phyloP scores from a whole-genome alignment of 345 rosid genomes.

The Sonneratia caseolaris region DNA sequence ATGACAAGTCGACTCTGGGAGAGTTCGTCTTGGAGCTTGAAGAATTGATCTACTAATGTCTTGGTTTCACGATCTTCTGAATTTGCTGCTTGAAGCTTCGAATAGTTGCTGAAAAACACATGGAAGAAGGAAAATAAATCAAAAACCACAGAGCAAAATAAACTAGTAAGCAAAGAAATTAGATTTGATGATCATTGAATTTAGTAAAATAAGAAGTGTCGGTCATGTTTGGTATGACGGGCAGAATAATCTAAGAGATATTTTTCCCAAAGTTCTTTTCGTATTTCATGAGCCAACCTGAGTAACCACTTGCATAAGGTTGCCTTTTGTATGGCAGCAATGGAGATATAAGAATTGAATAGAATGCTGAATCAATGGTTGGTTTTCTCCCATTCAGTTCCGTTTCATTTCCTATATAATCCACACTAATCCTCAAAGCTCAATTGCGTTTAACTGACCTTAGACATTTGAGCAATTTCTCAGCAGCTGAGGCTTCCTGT shows the following conservation, averaged over 20 bases:
- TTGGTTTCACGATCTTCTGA: slow-evolving; percentile 22
- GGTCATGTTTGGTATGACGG: too few species aligned
- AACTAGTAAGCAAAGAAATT: not conserved
- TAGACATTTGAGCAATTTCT: slow-evolving; percentile 56
- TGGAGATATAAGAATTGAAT: too few species aligned
- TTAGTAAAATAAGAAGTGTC: too few species aligned
- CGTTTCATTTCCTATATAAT: not conserved
- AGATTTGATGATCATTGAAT: not conserved
- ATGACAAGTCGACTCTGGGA: slow-evolving; percentile 31
- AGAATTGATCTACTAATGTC: slow-evolving; percentile 34
- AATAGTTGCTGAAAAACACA: slow-evolving; percentile 32
- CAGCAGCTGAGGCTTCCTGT: slow-evolving; percentile 59
- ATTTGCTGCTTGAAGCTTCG: slow-evolving; percentile 40
- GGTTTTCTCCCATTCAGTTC: too few species aligned
- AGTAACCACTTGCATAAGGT: too few species aligned
- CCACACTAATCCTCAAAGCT: not conserved
- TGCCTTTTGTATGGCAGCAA: too few species aligned
- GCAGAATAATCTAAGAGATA: too few species aligned
- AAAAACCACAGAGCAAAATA: not conserved
- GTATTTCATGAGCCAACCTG: too few species aligned
- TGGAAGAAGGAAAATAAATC: not conserved
- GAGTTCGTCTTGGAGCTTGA: slow-evolving; percentile 49
- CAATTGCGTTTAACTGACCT: slow-evolving; percentile 21
- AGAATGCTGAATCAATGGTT: too few species aligned
- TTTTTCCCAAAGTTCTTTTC: too few species aligned